Evolutionary conservation across 2,329 filamentous ascomycete species (phyloP).

Genomic region (Pezicula radicicola): DNA sequence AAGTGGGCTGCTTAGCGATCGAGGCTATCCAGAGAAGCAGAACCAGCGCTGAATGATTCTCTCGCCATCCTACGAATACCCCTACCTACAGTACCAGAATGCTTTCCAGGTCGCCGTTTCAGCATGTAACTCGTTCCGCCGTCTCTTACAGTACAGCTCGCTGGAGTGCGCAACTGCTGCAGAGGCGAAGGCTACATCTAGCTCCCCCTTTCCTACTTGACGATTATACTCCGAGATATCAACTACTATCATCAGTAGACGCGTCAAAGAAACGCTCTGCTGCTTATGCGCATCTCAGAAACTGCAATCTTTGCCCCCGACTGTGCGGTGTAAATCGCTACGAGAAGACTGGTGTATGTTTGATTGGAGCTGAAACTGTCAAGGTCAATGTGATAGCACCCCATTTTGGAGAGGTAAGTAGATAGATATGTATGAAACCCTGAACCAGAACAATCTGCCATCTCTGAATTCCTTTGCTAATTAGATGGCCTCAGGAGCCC

Average conservation of each 20-base stretch:
- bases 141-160: background rate
- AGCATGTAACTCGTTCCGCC: background rate
- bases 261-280: slow-evolving; percentile 69
- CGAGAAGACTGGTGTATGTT: slow-evolving; percentile 72
- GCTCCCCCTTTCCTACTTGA: slow-evolving; percentile 69
- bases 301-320: slow-evolving; percentile 80
- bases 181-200: slow-evolving; percentile 39
- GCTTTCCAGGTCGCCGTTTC: slow-evolving; percentile 12
- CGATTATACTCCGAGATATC: slow-evolving; percentile 71
- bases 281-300: slow-evolving; percentile 71
- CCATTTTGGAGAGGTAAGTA: slow-evolving; percentile 69
- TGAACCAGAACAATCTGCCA: background rate
- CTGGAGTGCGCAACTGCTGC: background rate
- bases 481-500: slow-evolving; percentile 47
- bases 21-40: too few relatives aligned
- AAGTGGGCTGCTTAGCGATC: too few relatives aligned
- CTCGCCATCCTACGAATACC: background rate
- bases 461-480: slow-evolving; percentile 1
- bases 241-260: slow-evolving; percentile 63
- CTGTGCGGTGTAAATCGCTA: slow-evolving; percentile 79
- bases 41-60: too few relatives aligned
- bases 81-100: background rate
- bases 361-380: slow-evolving; percentile 69
- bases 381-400: slow-evolving; percentile 84
- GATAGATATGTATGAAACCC: slow-evolving; percentile 3